Evolutionary conservation across 2,329 filamentous ascomycete species (phyloP).

Genomic region (Epichloe festucae): DNA sequence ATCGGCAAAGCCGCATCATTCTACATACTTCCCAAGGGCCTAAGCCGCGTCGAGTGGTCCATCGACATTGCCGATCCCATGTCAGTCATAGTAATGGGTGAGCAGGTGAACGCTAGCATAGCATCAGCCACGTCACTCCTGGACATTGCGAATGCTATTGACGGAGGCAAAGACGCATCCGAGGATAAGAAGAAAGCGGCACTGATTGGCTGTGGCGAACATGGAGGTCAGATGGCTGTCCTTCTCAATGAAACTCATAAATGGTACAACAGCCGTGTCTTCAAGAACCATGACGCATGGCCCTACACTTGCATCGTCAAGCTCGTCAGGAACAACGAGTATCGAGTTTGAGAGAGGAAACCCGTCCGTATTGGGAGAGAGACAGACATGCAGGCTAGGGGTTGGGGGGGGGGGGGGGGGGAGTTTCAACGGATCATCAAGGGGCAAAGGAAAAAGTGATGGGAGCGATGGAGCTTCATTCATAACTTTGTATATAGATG

Average conservation of each 20-base stretch:
- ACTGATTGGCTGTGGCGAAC: constrained; percentile 15
- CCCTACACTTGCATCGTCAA: constrained; percentile 6
- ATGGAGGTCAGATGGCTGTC: constrained; percentile 12
- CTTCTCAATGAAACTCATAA: accelerated
- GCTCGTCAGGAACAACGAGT: too few species aligned
- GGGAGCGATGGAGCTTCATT: too few species aligned
- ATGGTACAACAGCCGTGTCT: accelerated
- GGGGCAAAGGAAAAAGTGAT: too few species aligned
- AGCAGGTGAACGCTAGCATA: constrained; percentile 6
- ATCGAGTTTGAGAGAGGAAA: too few species aligned
- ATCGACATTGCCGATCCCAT: neutral
- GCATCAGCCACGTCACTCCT: constrained; percentile 10
- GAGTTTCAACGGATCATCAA: too few species aligned
- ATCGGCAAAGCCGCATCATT: neutral
- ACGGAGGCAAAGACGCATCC: constrained; percentile 7
- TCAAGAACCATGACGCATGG: too few species aligned
- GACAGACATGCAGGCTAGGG: too few species aligned
- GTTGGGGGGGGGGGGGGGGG: too few species aligned
- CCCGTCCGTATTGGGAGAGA: too few species aligned
- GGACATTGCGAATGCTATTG: constrained; percentile 14
- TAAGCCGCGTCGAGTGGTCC: constrained; percentile 11
- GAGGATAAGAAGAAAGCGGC: neutral
- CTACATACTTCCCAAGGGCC: constrained; percentile 8
- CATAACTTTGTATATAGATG: too few species aligned
- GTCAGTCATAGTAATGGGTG: constrained; percentile 2